phyloP scores from a whole-genome alignment of 2,329 filamentous ascomycete species.

The Apiospora aurea region DNA sequence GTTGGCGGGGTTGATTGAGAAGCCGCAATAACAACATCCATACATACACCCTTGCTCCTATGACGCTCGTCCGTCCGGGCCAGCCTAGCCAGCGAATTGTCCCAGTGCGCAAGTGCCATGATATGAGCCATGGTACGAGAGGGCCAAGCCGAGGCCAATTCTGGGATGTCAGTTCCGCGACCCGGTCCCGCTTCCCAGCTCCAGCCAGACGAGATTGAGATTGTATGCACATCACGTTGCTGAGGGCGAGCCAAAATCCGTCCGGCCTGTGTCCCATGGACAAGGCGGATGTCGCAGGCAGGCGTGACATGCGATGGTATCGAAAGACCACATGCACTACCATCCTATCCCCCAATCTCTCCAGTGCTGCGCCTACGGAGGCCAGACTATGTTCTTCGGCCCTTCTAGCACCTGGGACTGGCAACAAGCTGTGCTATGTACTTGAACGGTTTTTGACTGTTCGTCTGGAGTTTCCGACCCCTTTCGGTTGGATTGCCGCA shows the following conservation, averaged over 20 bases:
- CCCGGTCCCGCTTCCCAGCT: neutral
- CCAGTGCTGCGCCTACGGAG: neutral
- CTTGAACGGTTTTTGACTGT: neutral
- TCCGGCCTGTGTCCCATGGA: slow-evolving; percentile 7
- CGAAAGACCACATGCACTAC: neutral
- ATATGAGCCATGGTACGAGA: slow-evolving; percentile 12
- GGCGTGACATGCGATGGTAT: slow-evolving; percentile 6
- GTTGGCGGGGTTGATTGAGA: slow-evolving; percentile 12
- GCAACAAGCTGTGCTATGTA: slow-evolving; percentile 10
- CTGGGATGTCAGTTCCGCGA: neutral
- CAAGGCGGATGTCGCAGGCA: neutral
- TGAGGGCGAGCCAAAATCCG: slow-evolving; percentile 3
- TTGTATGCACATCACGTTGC: slow-evolving; percentile 6
- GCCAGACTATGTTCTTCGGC: neutral
- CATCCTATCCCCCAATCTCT: neutral
- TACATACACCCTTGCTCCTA: slow-evolving; percentile 7
- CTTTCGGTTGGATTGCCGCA: slow-evolving; percentile 12
- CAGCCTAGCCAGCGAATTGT: neutral
- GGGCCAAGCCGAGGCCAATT: slow-evolving; percentile 12
- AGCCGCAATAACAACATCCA: neutral
- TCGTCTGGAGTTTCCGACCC: slow-evolving; percentile 7
- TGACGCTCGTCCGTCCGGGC: neutral
- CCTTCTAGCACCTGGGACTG: slow-evolving; percentile 2
- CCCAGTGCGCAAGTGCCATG: slow-evolving; percentile 19
- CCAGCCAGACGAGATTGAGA: neutral